Base-by-base conservation (phyloP, 768 basidiomycete species). In the Heimioporus sp. region DNA sequence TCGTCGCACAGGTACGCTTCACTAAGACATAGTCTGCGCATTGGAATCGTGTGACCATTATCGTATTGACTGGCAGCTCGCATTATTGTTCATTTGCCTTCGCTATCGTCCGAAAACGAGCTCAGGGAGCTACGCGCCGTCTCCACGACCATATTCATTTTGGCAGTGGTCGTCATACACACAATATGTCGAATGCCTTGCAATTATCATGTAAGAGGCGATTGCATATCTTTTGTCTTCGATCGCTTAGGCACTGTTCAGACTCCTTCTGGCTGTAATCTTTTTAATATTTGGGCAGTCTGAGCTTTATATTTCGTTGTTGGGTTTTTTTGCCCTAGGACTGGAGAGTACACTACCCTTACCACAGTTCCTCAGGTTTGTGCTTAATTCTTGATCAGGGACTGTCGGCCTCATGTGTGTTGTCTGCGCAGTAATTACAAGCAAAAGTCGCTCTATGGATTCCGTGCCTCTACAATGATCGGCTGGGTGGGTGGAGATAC, bases 331-430 rank as follows among this genome's bases (percentile, higher is more conserved):
- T 37, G 87, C 91, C 0, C 65, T 93, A 21, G 91, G 92, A 12
- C 72, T 93, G 21, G 91, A 92, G 68, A 92, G 90, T 58, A 90
- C 87, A 4, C 70, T 93, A n/a, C 91, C 91, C 8, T 79, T 93
- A 49, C 91, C 91, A 4, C 91, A 93, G 61, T 73, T 93, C 37
- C 76, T 90, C 51, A 91, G 86, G 91, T 85, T 52, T 63, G 17
- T 19, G 17, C 36, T 54, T 43, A 41, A 51, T 37, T 30, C 15
- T 32, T 50, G 19, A 48, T 51, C 40, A 20, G 48, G 30, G 55
- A 41, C 16, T 36, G 46, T 28, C 24, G 7, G 24, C 56, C 60
- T 68, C 55, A 66, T 60, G 56, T 48, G 21, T 43, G 15, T 36
- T 51, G 43, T 51, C 39, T 34, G 53, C 48, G 28, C 61, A 92